Percentiles rank a stretch among this genome's conserved stretches.
These are phyloP conservation scores for Zymoseptoria tritici DNA, from an alignment of 2,329 filamentous ascomycete genomes.

Conservation along the genomic window DNA sequence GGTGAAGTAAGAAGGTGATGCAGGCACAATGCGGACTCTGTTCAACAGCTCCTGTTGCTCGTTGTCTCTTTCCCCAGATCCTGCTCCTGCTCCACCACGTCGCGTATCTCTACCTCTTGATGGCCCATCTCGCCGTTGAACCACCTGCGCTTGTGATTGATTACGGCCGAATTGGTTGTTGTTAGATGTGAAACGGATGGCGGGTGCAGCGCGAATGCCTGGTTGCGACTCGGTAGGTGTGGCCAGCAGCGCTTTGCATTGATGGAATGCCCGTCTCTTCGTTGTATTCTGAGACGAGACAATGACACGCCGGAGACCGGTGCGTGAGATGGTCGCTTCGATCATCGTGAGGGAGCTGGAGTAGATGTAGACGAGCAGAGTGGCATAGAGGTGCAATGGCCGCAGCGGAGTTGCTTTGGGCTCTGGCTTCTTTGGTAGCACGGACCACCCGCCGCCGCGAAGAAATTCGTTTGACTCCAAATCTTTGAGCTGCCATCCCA, in stretches of 20 bases:
- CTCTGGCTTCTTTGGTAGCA: too few species aligned
- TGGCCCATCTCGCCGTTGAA: constrained; percentile 6
- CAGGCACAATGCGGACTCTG: constrained; percentile 64
- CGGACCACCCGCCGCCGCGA: background rate
- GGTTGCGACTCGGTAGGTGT: constrained; percentile 16
- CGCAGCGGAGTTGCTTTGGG: background rate
- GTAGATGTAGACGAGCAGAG: background rate
- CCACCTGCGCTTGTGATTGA: constrained; percentile 11
- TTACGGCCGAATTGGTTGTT: constrained; percentile 19
- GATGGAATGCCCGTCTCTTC: constrained; percentile 17
- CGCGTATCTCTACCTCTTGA: background rate
- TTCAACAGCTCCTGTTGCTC: constrained; percentile 21
- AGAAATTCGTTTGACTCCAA: constrained; percentile 2
- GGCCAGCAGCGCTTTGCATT: constrained; percentile 22
- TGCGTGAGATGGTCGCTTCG: constrained; percentile 25
- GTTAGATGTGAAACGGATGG: constrained; percentile 23
- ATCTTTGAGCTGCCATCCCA: background rate
- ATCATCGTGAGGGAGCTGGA: constrained; percentile 11
- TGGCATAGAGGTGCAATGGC: background rate
- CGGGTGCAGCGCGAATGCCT: constrained; percentile 22
- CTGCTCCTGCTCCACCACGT: constrained; percentile 6
- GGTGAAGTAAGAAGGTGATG: constrained; percentile 91
- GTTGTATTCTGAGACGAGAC: constrained; percentile 18
- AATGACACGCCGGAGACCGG: constrained; percentile 25
- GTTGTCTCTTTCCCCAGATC: constrained; percentile 7